Evolutionary conservation across 257 asterid genomes (phyloP).

Genomic region (Vinca minor): DNA sequence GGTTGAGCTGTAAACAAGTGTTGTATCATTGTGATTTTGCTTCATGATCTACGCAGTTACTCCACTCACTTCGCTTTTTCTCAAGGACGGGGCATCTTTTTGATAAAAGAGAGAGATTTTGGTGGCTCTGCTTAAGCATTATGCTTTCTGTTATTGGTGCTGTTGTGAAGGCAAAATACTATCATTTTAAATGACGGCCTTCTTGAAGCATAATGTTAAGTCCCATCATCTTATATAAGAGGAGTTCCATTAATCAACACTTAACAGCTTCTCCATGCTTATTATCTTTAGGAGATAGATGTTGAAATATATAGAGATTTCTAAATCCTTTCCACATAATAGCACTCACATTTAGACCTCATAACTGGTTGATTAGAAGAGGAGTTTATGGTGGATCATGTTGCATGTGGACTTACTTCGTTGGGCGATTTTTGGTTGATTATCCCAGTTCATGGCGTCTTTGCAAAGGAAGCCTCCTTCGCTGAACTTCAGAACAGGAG

Average conservation of each 20-base stretch:
- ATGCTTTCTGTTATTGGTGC: slow-evolving; percentile 14
- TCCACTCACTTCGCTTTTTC: slow-evolving; percentile 34
- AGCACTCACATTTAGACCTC: slow-evolving; percentile 30
- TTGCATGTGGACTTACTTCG: slow-evolving; percentile 29
- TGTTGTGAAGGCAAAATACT: slow-evolving; percentile 4
- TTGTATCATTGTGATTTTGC: slow-evolving; percentile 27
- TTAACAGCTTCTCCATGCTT: slow-evolving; percentile 33
- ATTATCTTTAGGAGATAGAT: slow-evolving; percentile 24
- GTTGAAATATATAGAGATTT: slow-evolving; percentile 24
- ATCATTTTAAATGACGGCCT: slow-evolving; percentile 5
- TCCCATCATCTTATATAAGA: slow-evolving; percentile 30
- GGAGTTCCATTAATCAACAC: slow-evolving; percentile 41
- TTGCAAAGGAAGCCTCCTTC: slow-evolving; percentile 50
- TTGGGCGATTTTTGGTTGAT: slow-evolving; percentile 32
- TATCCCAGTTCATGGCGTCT: slow-evolving; percentile 48
- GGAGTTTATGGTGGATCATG: slow-evolving; percentile 40
- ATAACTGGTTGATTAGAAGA: slow-evolving; percentile 35
- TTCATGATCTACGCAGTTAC: slow-evolving; percentile 32
- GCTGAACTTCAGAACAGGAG: slow-evolving; percentile 63
- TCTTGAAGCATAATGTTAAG: slow-evolving; percentile 20
- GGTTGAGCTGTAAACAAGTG: slow-evolving; percentile 29
- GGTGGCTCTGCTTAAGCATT: slow-evolving; percentile 21
- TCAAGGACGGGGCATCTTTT: slow-evolving; percentile 31
- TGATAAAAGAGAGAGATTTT: slow-evolving; percentile 39
- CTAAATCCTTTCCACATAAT: slow-evolving; percentile 28